These are phyloP conservation scores for Parasitella parasitica DNA, from an alignment of 371 early-diverging fungal species.

Conservation along the genomic window DNA sequence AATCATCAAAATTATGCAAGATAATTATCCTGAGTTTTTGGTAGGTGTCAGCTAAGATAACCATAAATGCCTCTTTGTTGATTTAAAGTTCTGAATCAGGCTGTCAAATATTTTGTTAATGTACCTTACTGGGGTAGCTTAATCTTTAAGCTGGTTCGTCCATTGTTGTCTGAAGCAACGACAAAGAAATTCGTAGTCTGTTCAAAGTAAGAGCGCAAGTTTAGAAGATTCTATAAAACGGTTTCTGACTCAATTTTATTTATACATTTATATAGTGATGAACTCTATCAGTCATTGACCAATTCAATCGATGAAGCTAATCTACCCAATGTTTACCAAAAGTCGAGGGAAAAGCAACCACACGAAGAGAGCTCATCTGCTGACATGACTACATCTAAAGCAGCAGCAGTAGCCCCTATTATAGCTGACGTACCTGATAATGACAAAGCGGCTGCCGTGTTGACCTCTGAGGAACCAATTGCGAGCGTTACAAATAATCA, in stretches of 20 bases:
- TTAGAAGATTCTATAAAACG: background rate
- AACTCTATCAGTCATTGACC: slow-evolving; percentile 12
- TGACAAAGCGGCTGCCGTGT: background rate
- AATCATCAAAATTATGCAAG: slow-evolving; percentile 58
- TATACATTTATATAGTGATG: slow-evolving; percentile 7
- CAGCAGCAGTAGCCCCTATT: background rate
- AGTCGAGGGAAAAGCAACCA: background rate
- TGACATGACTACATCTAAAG: background rate
- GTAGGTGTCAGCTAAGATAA: slow-evolving; percentile 19
- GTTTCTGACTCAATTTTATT: background rate
- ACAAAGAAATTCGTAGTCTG: slow-evolving; percentile 60
- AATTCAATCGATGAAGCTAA: slow-evolving; percentile 9
- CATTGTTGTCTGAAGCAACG: slow-evolving; percentile 58
- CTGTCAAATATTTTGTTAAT: slow-evolving; percentile 60
- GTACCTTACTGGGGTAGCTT: slow-evolving; percentile 63
- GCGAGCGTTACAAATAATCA: background rate
- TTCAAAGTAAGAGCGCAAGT: slow-evolving; percentile 33
- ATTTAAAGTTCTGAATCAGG: slow-evolving; percentile 11
- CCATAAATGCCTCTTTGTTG: background rate
- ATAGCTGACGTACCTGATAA: background rate
- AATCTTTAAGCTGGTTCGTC: slow-evolving; percentile 55
- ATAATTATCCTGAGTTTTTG: slow-evolving; percentile 65
- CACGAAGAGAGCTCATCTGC: background rate
- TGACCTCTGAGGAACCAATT: slow-evolving; percentile 1
- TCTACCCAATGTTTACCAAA: slow-evolving; percentile 12